A percentile compares a stretch with the other conserved stretches of the same genome.
phyloP scores from a whole-genome alignment of 2,329 filamentous ascomycete genomes.

The Conoideocrella luteorostrata region DNA sequence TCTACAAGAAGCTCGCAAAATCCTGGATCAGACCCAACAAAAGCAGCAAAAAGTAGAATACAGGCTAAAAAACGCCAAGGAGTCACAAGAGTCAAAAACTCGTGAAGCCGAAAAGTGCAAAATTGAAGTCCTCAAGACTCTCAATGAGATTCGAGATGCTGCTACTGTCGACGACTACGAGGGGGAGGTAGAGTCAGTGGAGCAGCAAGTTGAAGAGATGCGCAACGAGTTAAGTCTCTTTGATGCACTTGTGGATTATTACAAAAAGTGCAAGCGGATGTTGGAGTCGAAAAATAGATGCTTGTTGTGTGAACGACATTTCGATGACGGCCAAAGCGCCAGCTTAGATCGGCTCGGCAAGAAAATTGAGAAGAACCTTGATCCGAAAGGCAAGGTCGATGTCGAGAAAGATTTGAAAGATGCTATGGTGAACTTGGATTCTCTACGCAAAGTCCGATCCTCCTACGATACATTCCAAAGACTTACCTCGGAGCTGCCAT shows the following conservation, averaged over 20 bases:
- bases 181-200: constrained; percentile 43
- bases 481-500: constrained; percentile 65
- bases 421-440: constrained; percentile 43
- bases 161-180: constrained; percentile 48
- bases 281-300: constrained; percentile 67
- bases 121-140: constrained; percentile 44
- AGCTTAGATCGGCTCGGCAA: constrained; percentile 56
- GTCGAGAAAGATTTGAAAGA: constrained; percentile 55
- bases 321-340: constrained; percentile 53
- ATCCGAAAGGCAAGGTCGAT: constrained; percentile 56
- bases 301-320: constrained; percentile 65
- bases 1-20: constrained; percentile 59
- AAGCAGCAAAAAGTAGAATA: constrained; percentile 73
- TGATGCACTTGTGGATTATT: constrained; percentile 65
- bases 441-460: constrained; percentile 55
- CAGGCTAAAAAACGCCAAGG: constrained; percentile 58
- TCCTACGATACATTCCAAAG: constrained; percentile 71
- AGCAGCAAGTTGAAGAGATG: constrained; percentile 52
- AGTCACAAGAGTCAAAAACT: constrained; percentile 58
- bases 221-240: constrained; percentile 64
- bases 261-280: constrained; percentile 58
- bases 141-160: constrained; percentile 37
- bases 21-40: constrained; percentile 63
- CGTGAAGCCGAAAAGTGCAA: constrained; percentile 58
- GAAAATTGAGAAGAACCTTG: constrained; percentile 58